These are phyloP conservation scores for Xanthoconium stramineum DNA, from an alignment of 768 basidiomycete genomes.

Conservation along the genomic window DNA sequence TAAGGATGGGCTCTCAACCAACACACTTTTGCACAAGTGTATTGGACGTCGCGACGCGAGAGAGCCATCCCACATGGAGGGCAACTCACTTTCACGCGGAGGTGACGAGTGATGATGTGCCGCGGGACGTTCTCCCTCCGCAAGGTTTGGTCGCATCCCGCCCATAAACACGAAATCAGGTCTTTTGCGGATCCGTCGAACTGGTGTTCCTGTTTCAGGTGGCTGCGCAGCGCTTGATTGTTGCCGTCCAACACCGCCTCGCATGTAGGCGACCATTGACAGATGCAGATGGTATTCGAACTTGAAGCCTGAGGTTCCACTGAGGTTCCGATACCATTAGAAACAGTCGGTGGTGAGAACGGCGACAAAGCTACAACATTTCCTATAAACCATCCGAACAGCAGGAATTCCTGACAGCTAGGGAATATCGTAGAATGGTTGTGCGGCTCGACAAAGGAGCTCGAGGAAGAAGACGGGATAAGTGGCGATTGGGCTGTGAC, in stretches of 20 bases:
- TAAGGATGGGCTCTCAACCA: neutral
- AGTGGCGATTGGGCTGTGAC: neutral
- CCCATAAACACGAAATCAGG: conserved; percentile 10
- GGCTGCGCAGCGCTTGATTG: neutral
- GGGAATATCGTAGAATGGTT: neutral
- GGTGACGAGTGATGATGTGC: conserved; percentile 17
- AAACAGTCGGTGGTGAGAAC: neutral
- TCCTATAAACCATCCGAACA: neutral
- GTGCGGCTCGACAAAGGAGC: neutral
- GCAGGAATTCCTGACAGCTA: neutral
- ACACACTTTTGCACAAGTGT: conserved; percentile 15
- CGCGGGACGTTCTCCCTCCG: conserved; percentile 17
- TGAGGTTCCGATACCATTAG: neutral
- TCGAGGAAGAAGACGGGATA: neutral
- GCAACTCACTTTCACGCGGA: conserved; percentile 14
- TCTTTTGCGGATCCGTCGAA: neutral
- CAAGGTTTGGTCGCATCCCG: neutral
- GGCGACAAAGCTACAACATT: neutral
- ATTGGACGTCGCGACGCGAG: conserved; percentile 20
- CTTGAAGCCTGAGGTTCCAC: too few species aligned
- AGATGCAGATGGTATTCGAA: neutral
- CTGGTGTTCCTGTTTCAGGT: neutral
- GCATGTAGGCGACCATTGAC: neutral
- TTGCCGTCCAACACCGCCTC: neutral
- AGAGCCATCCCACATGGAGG: conserved; percentile 9